These are phyloP conservation scores for Rhynchosporium agropyri DNA, from an alignment of 2,329 filamentous ascomycete species.

Conservation along the genomic window DNA sequence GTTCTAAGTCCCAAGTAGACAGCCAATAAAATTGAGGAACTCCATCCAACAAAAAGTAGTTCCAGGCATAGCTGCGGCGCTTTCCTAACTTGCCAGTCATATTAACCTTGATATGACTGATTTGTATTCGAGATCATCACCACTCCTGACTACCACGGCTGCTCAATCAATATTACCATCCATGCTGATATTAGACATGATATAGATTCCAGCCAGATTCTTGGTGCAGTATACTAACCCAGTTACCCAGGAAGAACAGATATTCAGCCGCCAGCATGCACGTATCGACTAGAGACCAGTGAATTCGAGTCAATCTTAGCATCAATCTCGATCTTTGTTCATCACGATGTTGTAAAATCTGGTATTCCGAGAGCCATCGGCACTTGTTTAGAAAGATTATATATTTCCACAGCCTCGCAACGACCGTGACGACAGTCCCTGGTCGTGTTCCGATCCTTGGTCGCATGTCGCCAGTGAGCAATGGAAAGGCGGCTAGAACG, in stretches of 20 bases:
- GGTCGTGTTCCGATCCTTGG: background rate
- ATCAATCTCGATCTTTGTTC: background rate
- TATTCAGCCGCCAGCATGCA: background rate
- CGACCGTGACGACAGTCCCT: background rate
- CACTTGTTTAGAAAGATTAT: background rate
- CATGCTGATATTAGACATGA: conserved; percentile 5
- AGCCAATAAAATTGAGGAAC: background rate
- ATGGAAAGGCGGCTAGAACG: background rate
- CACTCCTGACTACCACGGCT: conserved; percentile 15
- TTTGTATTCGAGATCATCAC: conserved; percentile 11
- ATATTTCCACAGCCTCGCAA: background rate
- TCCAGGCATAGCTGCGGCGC: background rate
- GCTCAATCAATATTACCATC: conserved; percentile 13
- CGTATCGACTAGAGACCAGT: background rate
- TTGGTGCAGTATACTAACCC: background rate
- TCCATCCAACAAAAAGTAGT: background rate
- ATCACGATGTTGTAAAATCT: background rate
- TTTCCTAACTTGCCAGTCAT: background rate
- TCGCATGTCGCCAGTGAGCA: background rate
- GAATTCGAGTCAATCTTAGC: background rate
- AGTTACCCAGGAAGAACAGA: background rate
- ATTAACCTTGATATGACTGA: conserved; percentile 2
- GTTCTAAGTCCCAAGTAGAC: background rate
- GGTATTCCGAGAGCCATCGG: background rate
- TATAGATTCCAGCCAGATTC: background rate